phyloP scores from a whole-genome alignment of 805 yeast genomes.

The Yarrowia sp. region DNA sequence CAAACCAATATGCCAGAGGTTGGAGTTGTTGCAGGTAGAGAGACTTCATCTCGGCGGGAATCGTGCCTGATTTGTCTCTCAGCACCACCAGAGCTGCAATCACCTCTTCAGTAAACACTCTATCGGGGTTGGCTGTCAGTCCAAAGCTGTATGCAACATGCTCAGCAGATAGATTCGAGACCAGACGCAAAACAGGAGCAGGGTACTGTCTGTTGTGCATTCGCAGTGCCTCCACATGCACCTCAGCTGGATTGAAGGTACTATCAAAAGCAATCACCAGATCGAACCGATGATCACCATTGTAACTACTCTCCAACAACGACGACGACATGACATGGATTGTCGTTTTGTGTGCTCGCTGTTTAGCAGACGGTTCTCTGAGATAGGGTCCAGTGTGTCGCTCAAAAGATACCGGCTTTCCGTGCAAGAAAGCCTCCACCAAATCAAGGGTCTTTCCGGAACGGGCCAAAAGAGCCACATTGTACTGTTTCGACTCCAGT shows the following conservation, averaged over 20 bases:
- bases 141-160: conserved; percentile 63
- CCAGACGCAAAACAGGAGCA: conserved; percentile 64
- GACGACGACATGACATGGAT: conserved; percentile 49
- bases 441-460: conserved; percentile 70
- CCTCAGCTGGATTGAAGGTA: conserved; percentile 47
- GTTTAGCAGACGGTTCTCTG: conserved; percentile 45
- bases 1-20: conserved; percentile 62
- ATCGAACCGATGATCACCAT: conserved; percentile 46
- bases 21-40: conserved; percentile 64
- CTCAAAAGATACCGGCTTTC: conserved; percentile 61
- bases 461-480: conserved; percentile 68
- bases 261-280: conserved; percentile 61
- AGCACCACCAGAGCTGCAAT: conserved; percentile 81
- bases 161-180: conserved; percentile 79
- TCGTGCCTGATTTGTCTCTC: conserved; percentile 74
- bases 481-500: conserved; percentile 46
- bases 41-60: conserved; percentile 78
- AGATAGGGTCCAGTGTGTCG: conserved; percentile 66
- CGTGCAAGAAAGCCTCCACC: conserved; percentile 74
- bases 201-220: conserved; percentile 40
- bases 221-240: conserved; percentile 40
- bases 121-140: conserved; percentile 35
- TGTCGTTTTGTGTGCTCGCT: conserved; percentile 35
- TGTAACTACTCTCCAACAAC: conserved; percentile 33
- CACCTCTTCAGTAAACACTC: conserved; percentile 58